These are phyloP conservation scores for Aspergillus luchuensis DNA, from an alignment of 2,329 filamentous ascomycete genomes.

Conservation along the genomic window DNA sequence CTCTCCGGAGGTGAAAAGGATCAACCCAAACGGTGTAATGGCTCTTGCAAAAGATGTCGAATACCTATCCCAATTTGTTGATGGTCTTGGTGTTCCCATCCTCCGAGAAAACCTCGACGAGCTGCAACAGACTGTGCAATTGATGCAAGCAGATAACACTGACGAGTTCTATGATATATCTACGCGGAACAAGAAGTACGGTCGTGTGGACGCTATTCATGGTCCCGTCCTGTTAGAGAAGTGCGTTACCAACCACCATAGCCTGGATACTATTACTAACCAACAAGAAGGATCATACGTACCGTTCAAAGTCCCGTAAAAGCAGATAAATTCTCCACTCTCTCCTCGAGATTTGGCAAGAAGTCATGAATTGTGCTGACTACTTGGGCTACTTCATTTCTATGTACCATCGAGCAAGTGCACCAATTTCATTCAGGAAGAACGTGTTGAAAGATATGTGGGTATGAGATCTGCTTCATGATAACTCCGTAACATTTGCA, in stretches of 20 bases:
- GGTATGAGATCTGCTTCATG: not conserved
- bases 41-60: conserved; percentile 80
- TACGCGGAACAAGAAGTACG: conserved; percentile 88
- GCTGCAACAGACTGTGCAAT: conserved; percentile 84
- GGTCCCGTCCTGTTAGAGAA: conserved; percentile 91
- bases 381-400: not conserved
- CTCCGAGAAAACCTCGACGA: conserved; percentile 88
- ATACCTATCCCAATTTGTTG: conserved; percentile 83
- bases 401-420: not conserved
- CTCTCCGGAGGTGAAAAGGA: conserved; percentile 75
- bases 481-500: not conserved
- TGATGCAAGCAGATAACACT: conserved; percentile 85
- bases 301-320: conserved; percentile 61
- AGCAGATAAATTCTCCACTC: conserved; percentile 67
- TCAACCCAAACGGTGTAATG: conserved; percentile 82
- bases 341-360: conserved; percentile 75
- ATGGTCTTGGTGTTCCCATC: conserved; percentile 83
- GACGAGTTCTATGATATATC: conserved; percentile 96
- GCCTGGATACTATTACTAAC: conserved; percentile 20
- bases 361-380: conserved; percentile 34
- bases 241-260: conserved; percentile 49
- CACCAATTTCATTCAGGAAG: not conserved
- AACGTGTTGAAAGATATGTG: not conserved
- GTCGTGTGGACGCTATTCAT: conserved; percentile 86
- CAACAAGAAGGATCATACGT: conserved; percentile 60